A percentile compares a stretch with the other conserved stretches of the same genome.
Evolutionary conservation across 1,284 basidiomycete genomes (phyloP).

Genomic region (Abortiporus biennis): DNA sequence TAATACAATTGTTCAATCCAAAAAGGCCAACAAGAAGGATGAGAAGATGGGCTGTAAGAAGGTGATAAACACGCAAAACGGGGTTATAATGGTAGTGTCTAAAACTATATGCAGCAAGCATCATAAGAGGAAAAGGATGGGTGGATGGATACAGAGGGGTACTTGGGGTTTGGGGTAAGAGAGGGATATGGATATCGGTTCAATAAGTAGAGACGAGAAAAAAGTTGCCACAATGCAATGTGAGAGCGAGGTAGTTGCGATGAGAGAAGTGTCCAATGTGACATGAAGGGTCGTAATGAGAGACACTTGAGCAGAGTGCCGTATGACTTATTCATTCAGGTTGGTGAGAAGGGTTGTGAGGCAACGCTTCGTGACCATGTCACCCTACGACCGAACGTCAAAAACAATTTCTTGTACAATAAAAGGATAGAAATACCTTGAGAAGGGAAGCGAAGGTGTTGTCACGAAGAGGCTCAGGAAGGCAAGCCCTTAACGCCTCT

Average conservation of each 20-base stretch:
- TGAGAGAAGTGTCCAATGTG: no score
- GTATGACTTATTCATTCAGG: conserved; percentile 49
- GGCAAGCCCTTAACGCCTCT: conserved; percentile 92
- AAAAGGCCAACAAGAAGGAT: no score
- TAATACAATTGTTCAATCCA: no score
- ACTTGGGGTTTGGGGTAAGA: neutral
- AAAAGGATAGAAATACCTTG: conserved; percentile 48
- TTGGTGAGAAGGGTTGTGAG: conserved; percentile 94
- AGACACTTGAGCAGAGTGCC: no score
- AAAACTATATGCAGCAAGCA: no score
- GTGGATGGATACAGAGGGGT: neutral
- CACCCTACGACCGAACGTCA: conserved; percentile 50
- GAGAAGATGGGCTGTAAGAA: no score
- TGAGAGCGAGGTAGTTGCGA: neutral
- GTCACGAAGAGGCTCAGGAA: conserved; percentile 96
- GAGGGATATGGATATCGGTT: neutral
- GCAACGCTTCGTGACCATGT: conserved; percentile 96
- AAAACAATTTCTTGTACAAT: conserved; percentile 2
- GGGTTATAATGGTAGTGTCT: no score
- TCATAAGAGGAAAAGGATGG: no score
- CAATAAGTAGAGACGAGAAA: neutral
- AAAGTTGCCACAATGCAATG: neutral
- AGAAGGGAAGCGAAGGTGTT: conserved; percentile 89
- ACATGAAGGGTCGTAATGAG: neutral
- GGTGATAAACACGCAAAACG: no score